Evolutionary conservation across 2,329 filamentous ascomycete genomes (phyloP).

Genomic region (Colletotrichum tropicicola): DNA sequence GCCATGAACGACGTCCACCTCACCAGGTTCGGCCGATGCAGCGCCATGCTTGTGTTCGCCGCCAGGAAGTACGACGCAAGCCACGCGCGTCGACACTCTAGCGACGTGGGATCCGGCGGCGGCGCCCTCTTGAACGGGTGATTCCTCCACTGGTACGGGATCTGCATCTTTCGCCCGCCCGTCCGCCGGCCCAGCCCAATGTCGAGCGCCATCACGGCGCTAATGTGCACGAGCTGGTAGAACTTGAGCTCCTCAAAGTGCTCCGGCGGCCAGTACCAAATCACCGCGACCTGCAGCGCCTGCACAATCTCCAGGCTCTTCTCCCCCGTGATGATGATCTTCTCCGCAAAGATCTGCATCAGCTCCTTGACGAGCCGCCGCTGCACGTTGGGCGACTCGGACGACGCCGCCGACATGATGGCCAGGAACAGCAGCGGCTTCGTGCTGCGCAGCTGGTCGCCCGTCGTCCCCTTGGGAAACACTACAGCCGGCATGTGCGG

Average conservation of each 20-base stretch:
- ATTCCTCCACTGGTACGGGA: constrained; percentile 46
- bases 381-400: constrained; percentile 65
- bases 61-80: constrained; percentile 67
- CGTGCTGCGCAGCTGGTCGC: constrained; percentile 62
- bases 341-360: constrained; percentile 78
- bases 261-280: constrained; percentile 88
- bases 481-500: constrained; percentile 70
- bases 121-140: constrained; percentile 51
- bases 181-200: constrained; percentile 74
- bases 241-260: constrained; percentile 89
- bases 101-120: constrained; percentile 59
- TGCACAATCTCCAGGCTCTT: constrained; percentile 88
- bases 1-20: constrained; percentile 69
- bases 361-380: constrained; percentile 72
- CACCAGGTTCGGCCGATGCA: constrained; percentile 68
- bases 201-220: constrained; percentile 84
- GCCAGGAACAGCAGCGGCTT: constrained; percentile 77
- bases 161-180: constrained; percentile 3
- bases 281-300: constrained; percentile 76
- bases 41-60: constrained; percentile 67
- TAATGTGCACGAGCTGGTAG: constrained; percentile 85
- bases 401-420: constrained; percentile 72
- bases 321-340: constrained; percentile 77
- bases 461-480: constrained; percentile 63
- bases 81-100: constrained; percentile 67